Conservation (phyloP, 2,329 filamentous ascomycete species). For the Alternaria triticina region DNA sequence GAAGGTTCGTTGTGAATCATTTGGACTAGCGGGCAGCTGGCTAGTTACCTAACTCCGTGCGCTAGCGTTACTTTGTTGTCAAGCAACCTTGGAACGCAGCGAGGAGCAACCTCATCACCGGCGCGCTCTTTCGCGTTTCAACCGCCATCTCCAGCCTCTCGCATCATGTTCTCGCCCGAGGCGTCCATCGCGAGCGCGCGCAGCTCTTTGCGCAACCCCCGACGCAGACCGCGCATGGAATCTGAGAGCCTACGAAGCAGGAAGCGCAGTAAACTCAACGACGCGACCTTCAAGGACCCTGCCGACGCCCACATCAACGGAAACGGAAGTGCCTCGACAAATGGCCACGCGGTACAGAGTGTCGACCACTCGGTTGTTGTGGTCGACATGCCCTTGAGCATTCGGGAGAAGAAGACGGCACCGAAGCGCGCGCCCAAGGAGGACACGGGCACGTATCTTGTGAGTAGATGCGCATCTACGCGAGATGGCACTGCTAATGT, state of each 20-base stretch:
- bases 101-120: conserved; percentile 24
- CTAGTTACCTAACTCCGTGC: not conserved
- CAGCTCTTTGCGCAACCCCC: conserved; percentile 53
- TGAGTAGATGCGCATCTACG: conserved; percentile 47
- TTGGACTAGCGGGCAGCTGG: not conserved
- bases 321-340: conserved; percentile 41
- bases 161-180: conserved; percentile 50
- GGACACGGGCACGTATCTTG: conserved; percentile 71
- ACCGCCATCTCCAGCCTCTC: conserved; percentile 8
- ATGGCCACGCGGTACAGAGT: conserved; percentile 39
- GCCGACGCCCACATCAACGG: conserved; percentile 36
- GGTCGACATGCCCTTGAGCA: conserved; percentile 44
- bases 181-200: conserved; percentile 45
- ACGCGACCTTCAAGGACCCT: conserved; percentile 47
- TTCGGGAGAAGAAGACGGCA: conserved; percentile 48
- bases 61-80: conserved; percentile 23
- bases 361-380: conserved; percentile 39
- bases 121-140: conserved; percentile 42
- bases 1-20: too few relatives aligned
- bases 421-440: conserved; percentile 67
- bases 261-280: conserved; percentile 56
- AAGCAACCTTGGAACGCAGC: conserved; percentile 13
- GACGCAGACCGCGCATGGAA: conserved; percentile 54
- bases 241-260: conserved; percentile 49
- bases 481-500: conserved; percentile 8